Base-by-base conservation (phyloP, 78 protist genomes). In the Dictyostelium citrinum region DNA sequence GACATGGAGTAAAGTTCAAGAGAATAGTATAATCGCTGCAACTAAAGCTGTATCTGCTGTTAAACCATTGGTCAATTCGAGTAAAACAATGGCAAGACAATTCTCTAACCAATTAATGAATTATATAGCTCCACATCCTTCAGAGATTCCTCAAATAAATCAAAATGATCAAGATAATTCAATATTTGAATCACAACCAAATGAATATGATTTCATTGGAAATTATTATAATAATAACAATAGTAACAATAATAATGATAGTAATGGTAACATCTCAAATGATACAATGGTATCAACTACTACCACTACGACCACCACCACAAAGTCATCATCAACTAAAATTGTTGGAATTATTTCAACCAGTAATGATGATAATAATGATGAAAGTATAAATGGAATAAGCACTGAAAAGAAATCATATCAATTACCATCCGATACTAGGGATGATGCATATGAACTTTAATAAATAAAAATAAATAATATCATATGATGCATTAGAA, bases 1-100 rank as follows among this genome's bases (percentile, higher is more conserved):
- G 0, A 46, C 46, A n/a, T 83, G 80, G 90, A 49, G 22, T 29
- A 71, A 49, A 35, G 90, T 83, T 27, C 79, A 83, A 45, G 90
- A 71, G 71, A 83, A 67, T 35, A 27, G 78, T 41, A 45, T 45
- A 1, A 16, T 16, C 10, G 86, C 86, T 2, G 90, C 90, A 10
- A 49, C 35, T 6, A 83, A 83, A 33, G 81, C 90, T n/a, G 81
- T 77, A 39, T 24, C 72, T 14, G 90, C 81, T 33, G 71, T 83
- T 29, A 83, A 83, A 83, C 90, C 90, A 17, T 43, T 70, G 11
- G 55, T 68, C 20, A 67, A 51, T 7, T 60, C 76, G 12, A 72
- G 90, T n/a, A 82, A 82, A 31, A 76, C 49, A 10, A 33, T 46
- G 27, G 81, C 90, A 83, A 83, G 55, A 71, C 79, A 83, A 83